Evolutionary conservation across 257 asterid species (phyloP), one percentile per base, ranked within the genome.

Genomic region (Nicotiana paniculata): DNA sequence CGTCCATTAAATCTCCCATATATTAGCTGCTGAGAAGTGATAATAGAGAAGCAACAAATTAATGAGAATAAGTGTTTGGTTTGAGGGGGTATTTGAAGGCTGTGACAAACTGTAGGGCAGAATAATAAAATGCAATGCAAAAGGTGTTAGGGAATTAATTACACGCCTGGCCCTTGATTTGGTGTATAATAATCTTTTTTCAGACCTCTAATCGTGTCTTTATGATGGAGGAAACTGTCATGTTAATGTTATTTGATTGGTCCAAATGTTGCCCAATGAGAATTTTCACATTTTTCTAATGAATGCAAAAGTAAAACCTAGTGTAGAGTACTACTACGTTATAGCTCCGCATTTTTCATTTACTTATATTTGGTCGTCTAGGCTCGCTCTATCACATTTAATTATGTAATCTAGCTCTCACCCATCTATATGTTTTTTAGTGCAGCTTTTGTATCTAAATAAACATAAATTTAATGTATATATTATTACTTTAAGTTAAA

Each of bases 1-100:
- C 82, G 83, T 87, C 92, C 94, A 92, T 92, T 85, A 81, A 13
- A 79, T 69, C 9, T 30, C 11, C 32, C 18, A 18, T 65, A 53
- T 21, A 59, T 32, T 17, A 46, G n/a, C 55, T 59, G n/a, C 35
- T 64, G 24, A 63, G 12, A 74, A 3, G 61, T 1, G 10, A 43
- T 43, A 9, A 43, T 2, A 43, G 51, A 43, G 10, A 43, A 17
- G 24, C 35, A n/a, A 39, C 37, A 57, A 2, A 54, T 51, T 51
- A 74, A 33, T 53, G 57, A 15, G 17, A 43, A 6, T 39, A 39
- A 39, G 46, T 39, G 10, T 39, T 39, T 69, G 78, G 12, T 28
- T n/a, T 59, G 9, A 28, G 72, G 26, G 67, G 77, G 72, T 81
- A 72, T 77, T 58, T 63, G 75, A 72, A 81, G 83, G 26, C 53